Base-by-base conservation (phyloP, 805 yeast species). In the Jamesozyma jinghongensis region DNA sequence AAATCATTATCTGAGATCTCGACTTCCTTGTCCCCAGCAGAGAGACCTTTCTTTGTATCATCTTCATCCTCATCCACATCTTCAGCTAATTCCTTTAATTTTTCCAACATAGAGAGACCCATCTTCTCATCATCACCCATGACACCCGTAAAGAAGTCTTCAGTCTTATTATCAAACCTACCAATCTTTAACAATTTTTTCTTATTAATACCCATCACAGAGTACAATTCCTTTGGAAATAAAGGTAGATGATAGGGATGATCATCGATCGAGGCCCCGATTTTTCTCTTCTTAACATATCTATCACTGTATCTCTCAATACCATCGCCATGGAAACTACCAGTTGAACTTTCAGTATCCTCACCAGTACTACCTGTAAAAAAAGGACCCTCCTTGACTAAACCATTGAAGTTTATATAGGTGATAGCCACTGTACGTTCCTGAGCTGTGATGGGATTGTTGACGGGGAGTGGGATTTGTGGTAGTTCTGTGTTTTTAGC, bases 281-380 rank as follows among this genome's bases (percentile, higher is more conserved):
- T 80, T 73, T 52, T 74, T 77, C 41, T 84, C 73, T 51, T 76
- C 57, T 81, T 81, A 48, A 80, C 67, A 61, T 84, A 88, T 57
- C 70, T 71, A 60, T 88, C 97, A 2, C 94, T 77, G 56, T 85
- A 85, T 52, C 97, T 71, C 55, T 79, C 75, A 33, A 88, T 73
- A 2, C 90, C 87, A 29, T 34, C 40, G 56, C 85, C 95, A 40
- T 69, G 26, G 26, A 22, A 22, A 22, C 26, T 68, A 2, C 68
- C 49, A 16, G 70, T 71, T 41, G 68, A 66, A 32, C 54, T 71
- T 10, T 36, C 38, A 4, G 42, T 47, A 8, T 43, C 47, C 5
- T 50, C 43, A n/a, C 54, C 61, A 16, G 57, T 53, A 2, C 74
- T 61, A 0, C 86, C 87, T 0, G 86, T 73, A 51, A 67, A 79